Evolutionary conservation across 1,139 yeast genomes (phyloP), one percentile per base, ranked within the genome.

Genomic region (Yamadazyma diospyri): DNA sequence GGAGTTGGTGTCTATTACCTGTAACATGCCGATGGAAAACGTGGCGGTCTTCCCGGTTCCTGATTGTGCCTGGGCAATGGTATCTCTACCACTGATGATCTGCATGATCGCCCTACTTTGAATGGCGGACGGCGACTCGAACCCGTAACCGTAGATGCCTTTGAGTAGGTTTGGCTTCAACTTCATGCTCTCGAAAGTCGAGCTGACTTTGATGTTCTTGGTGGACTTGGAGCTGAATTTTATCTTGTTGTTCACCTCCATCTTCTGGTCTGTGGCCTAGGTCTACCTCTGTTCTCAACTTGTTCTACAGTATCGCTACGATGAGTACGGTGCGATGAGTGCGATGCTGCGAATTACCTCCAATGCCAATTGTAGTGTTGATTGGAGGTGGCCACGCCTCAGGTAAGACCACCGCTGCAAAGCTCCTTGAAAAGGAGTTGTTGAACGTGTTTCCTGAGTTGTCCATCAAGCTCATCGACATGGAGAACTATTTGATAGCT

Each of bases 31-130:
- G 37, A 92, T 87, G 11, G 95, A 75, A 56, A 92, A 92, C 0
- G 98, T 92, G 14, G 97, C 98, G 0, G 98, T 92, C 58, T 92
- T 92, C 52, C 98, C 98, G 1, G 98, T 92, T 41, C 98, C 98
- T 4, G 96, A 86, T 57, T 92, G 98, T 8, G 97, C 97, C 60
- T 92, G 98, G 15, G 97, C 97, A 40, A 92, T 86, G 2, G 92
- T 85, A 56, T 92, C 98, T 48, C 81, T 75, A 4, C 97, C 97
- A 33, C 81, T 75, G 34, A 89, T 87, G 42, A 89, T 88, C 53
- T 89, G 97, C 63, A 84, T 75, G 37, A 92, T 92, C 22, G 97
- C 98, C 47, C 97, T 70, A 27, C 94, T 85, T 59, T 92, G 98
- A 59, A 92, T 92, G 6, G 97, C 88, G 16, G 96, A 86, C 12